phyloP scores from a whole-genome alignment of 1,139 yeast species.

The Candida neerlandica region DNA sequence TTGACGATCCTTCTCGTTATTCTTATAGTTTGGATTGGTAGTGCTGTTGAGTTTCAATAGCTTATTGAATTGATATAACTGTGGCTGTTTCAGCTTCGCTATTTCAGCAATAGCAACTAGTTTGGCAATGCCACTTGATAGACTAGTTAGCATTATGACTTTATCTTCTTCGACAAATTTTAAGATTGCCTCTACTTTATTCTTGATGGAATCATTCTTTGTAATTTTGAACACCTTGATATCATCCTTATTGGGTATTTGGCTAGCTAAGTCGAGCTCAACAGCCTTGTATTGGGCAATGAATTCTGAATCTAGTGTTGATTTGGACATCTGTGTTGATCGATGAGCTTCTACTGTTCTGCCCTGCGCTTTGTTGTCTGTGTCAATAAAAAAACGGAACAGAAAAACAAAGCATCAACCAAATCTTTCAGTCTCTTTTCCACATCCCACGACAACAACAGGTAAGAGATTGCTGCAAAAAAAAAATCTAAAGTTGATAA shows the following conservation, averaged over 20 bases:
- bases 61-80: conserved; percentile 16
- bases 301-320: conserved; percentile 4
- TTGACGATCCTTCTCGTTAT: conserved; percentile 4
- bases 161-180: conserved; percentile 12
- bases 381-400: neutral
- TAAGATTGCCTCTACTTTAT: conserved; percentile 21
- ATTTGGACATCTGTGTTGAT: conserved; percentile 2
- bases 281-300: neutral
- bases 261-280: neutral
- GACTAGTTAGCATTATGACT: conserved; percentile 20
- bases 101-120: conserved; percentile 30
- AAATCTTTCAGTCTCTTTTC: neutral
- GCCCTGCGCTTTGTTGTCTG: neutral
- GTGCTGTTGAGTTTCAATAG: conserved; percentile 11
- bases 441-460: conserved; percentile 5
- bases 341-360: neutral
- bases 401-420: neutral
- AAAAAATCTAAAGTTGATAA: neutral
- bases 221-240: conserved; percentile 19
- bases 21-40: conserved; percentile 15
- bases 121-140: conserved; percentile 26
- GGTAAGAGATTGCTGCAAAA: neutral
- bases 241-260: conserved; percentile 4
- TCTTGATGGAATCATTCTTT: conserved; percentile 31
- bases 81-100: conserved; percentile 19